Percentiles rank a stretch among this genome's conserved stretches.
Conservation (phyloP, 306 rosid species). For the Luffa acutangula region DNA sequence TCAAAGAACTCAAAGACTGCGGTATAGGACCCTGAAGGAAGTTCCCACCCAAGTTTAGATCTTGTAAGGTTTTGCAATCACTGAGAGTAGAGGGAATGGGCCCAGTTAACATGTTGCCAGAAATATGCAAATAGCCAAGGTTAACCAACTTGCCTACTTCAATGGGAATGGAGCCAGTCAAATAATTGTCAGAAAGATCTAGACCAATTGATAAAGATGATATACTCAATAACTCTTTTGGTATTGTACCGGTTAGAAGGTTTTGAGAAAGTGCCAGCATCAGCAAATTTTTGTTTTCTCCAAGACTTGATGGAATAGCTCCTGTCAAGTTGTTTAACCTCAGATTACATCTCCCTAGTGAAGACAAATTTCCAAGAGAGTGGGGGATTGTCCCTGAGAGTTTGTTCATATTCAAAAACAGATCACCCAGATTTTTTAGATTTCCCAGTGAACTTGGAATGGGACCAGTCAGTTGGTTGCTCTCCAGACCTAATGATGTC, state of each 20-base stretch:
- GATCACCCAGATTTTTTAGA: neutral
- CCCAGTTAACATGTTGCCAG: conserved; percentile 14
- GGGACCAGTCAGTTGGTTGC: conserved; percentile 5
- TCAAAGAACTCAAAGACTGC: neutral
- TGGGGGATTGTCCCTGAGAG: conserved; percentile 17
- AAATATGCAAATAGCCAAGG: conserved; percentile 5
- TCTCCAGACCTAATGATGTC: neutral
- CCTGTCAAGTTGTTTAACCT: neutral
- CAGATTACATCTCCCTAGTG: neutral
- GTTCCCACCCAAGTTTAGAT: conserved; percentile 2
- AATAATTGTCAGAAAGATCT: conserved; percentile 9
- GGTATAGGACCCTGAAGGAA: conserved; percentile 16
- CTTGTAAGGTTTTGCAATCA: neutral
- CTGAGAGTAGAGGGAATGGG: conserved; percentile 8
- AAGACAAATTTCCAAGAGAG: conserved; percentile 10
- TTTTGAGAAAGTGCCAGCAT: neutral
- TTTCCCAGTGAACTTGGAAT: conserved; percentile 14
- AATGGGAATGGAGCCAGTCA: conserved; percentile 11
- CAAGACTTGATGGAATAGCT: conserved; percentile 1
- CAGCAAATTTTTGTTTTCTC: conserved; percentile 4
- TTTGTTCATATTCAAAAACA: neutral
- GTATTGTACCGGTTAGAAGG: conserved; percentile 15
- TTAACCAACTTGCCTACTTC: conserved; percentile 5
- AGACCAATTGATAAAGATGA: neutral
- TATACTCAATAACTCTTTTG: neutral